These are phyloP conservation scores for Oehlia diaphana DNA, from an alignment of 192 early-diverging fungal species.

Conservation along the genomic window DNA sequence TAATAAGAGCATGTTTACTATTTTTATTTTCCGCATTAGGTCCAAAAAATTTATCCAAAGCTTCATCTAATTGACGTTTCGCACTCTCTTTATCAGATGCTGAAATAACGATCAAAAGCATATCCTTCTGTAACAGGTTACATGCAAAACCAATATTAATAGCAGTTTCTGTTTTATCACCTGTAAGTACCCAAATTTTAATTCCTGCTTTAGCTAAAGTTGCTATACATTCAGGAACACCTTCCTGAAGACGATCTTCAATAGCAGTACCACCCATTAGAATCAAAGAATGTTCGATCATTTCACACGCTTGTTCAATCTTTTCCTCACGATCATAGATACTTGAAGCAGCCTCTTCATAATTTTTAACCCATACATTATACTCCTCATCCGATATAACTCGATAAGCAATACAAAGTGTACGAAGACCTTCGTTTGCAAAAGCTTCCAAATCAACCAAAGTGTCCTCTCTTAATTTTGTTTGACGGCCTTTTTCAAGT, in stretches of 20 bases:
- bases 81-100: constrained; percentile 58
- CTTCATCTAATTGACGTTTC: constrained; percentile 65
- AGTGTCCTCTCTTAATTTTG: constrained; percentile 66
- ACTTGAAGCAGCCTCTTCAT: constrained; percentile 69
- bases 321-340: constrained; percentile 80
- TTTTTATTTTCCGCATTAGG: constrained; percentile 36
- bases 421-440: constrained; percentile 83
- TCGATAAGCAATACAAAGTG: constrained; percentile 82
- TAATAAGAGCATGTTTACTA: constrained; percentile 69
- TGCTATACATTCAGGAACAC: constrained; percentile 91
- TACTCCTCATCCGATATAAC: constrained; percentile 74
- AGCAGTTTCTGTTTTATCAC: constrained; percentile 97
- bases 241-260: constrained; percentile 97
- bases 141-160: constrained; percentile 97
- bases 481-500: constrained; percentile 66
- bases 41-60: constrained; percentile 57
- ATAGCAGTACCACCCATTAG: constrained; percentile 97
- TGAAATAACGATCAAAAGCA: constrained; percentile 80
- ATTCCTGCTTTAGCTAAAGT: constrained; percentile 83
- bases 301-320: constrained; percentile 75
- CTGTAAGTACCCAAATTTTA: constrained; percentile 96
- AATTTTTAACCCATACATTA: constrained; percentile 64
- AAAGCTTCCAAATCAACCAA: constrained; percentile 80
- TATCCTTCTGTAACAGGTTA: constrained; percentile 81
- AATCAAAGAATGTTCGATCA: constrained; percentile 76